A percentile compares a stretch with the other conserved stretches of the same genome.
Evolutionary conservation across 345 rosid species (phyloP).

Genomic region (Garcia nutans): DNA sequence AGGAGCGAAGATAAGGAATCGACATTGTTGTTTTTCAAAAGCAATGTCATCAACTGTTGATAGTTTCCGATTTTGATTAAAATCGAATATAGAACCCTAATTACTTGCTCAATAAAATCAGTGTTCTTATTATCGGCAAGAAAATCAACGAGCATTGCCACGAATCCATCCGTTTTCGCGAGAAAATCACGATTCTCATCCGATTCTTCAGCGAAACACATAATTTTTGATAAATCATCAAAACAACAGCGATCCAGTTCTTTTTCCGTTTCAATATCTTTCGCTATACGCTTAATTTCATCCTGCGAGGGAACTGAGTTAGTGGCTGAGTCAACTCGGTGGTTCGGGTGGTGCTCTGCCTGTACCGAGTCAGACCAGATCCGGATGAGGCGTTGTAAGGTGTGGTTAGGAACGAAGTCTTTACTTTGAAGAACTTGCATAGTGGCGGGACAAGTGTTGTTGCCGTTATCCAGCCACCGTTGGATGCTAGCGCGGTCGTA

Average conservation of each 20-base stretch:
- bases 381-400: constrained; percentile 75
- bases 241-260: constrained; percentile 15
- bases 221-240: constrained; percentile 34
- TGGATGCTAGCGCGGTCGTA: constrained; percentile 89
- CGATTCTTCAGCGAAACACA: constrained; percentile 48
- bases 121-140: constrained; percentile 23
- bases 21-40: constrained; percentile 27
- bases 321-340: constrained; percentile 22
- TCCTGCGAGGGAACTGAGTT: constrained; percentile 31
- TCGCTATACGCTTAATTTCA: constrained; percentile 35
- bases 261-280: constrained; percentile 17
- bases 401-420: constrained; percentile 79
- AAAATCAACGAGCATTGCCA: constrained; percentile 49
- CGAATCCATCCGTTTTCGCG: constrained; percentile 45
- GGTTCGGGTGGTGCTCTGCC: constrained; percentile 18
- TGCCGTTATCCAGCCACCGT: constrained; percentile 82
- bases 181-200: constrained; percentile 58
- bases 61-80: constrained; percentile 37
- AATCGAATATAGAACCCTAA: constrained; percentile 47
- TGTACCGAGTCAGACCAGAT: constrained; percentile 66
- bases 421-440: constrained; percentile 80
- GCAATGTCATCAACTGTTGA: constrained; percentile 37
- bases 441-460: constrained; percentile 93
- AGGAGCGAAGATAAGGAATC: constrained; percentile 47
- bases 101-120: constrained; percentile 36